Percentiles rank a stretch among this genome's conserved stretches.
Evolutionary conservation across 1,284 basidiomycete genomes (phyloP).

Genomic region (Heliocybe sulcata): DNA sequence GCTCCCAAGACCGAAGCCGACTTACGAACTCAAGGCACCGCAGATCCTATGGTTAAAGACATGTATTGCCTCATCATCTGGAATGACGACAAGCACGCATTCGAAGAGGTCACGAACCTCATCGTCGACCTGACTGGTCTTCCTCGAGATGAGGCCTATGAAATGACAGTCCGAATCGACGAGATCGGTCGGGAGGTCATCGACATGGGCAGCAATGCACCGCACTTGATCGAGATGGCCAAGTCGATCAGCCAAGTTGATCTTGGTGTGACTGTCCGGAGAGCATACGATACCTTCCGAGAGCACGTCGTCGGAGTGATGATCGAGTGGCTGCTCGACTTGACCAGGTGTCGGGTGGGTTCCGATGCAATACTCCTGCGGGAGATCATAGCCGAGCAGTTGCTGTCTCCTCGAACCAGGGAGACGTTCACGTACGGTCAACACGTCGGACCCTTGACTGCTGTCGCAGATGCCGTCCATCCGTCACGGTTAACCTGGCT

Average conservation of each 20-base stretch:
- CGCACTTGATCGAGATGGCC: slow-evolving; percentile 73
- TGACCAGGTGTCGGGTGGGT: slow-evolving; percentile 66
- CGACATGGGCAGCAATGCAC: slow-evolving; percentile 62
- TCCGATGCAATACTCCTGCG: slow-evolving; percentile 61
- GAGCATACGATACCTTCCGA: slow-evolving; percentile 84
- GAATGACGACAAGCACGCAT: slow-evolving; percentile 98
- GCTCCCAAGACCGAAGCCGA: slow-evolving; percentile 66
- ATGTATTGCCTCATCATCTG: slow-evolving; percentile 85
- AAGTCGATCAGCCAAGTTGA: slow-evolving; percentile 84
- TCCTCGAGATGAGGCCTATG: slow-evolving; percentile 55
- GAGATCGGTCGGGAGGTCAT: slow-evolving; percentile 84
- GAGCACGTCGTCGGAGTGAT: slow-evolving; percentile 83
- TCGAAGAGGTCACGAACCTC: slow-evolving; percentile 83
- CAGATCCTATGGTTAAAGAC: slow-evolving; percentile 71
- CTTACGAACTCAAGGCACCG: slow-evolving; percentile 64
- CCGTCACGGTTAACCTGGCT: slow-evolving; percentile 66
- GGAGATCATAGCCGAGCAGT: slow-evolving; percentile 65
- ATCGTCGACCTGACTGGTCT: slow-evolving; percentile 63
- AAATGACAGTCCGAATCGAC: slow-evolving; percentile 68
- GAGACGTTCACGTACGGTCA: background rate
- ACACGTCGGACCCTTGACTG: slow-evolving; percentile 23
- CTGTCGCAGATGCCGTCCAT: slow-evolving; percentile 50
- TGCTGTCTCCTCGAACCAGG: slow-evolving; percentile 50
- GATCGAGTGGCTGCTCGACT: slow-evolving; percentile 82
- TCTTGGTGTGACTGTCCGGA: slow-evolving; percentile 84